A percentile compares a stretch with the other conserved stretches of the same genome.
Conservation (phyloP, 495 filamentous ascomycete genomes). For the Chaetomium cochliodes region DNA sequence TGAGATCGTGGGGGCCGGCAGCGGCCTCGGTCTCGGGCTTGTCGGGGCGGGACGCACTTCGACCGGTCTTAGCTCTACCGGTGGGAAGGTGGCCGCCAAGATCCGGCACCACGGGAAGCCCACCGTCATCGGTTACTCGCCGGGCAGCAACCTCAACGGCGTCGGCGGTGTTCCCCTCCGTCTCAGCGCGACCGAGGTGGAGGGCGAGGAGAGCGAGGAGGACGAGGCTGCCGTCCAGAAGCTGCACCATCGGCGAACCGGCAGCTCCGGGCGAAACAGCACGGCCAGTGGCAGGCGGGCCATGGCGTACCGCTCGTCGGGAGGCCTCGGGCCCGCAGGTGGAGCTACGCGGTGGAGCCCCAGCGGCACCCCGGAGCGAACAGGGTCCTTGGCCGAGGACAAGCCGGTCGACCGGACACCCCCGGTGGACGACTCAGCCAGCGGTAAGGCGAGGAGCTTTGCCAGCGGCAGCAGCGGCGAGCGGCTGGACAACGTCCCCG, state of each 20-base stretch:
- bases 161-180: conserved; percentile 80
- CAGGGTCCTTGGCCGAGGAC: conserved; percentile 46
- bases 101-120: conserved; percentile 76
- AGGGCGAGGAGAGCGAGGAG: conserved; percentile 74
- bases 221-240: conserved; percentile 60
- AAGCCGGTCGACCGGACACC: conserved; percentile 30
- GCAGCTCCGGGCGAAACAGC: conserved; percentile 75
- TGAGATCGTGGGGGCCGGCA: conserved; percentile 60
- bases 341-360: conserved; percentile 61
- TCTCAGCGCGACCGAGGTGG: conserved; percentile 90
- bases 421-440: conserved; percentile 43
- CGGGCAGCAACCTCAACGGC: conserved; percentile 69
- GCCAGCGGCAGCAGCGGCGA: conserved; percentile 56
- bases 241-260: conserved; percentile 67
- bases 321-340: conserved; percentile 35
- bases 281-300: conserved; percentile 65
- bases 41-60: conserved; percentile 55
- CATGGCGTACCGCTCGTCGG: conserved; percentile 55
- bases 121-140: conserved; percentile 67
- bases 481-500: conserved; percentile 50
- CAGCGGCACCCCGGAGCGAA: conserved; percentile 62
- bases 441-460: conserved; percentile 46
- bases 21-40: conserved; percentile 25
- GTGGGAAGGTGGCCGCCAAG: conserved; percentile 64
- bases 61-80: conserved; percentile 53